A percentile compares a stretch with the other conserved stretches of the same genome.
Evolutionary conservation across 192 early-diverging fungal genomes (phyloP).

Genomic region (Funneliformis mosseae): DNA sequence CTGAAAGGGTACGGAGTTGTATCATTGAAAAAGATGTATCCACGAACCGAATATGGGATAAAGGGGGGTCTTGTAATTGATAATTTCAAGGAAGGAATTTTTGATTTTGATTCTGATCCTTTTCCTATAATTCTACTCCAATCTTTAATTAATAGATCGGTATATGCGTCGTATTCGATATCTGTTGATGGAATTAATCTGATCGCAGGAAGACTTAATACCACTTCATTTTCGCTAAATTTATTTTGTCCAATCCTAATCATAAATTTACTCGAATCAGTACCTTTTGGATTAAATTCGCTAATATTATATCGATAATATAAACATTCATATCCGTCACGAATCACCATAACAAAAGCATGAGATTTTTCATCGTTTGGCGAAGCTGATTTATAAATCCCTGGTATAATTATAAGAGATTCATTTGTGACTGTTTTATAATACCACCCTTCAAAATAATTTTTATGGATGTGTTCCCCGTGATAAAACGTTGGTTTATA

Average conservation of each 20-base stretch:
- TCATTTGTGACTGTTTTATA: conserved; percentile 42
- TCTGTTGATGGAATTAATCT: conserved; percentile 41
- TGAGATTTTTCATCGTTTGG: conserved; percentile 26
- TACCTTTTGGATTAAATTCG: conserved; percentile 37
- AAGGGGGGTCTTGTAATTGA: not conserved
- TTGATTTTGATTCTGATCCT: not conserved
- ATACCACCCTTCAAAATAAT: conserved; percentile 54
- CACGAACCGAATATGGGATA: conserved; percentile 10
- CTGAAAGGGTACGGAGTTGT: conserved; percentile 39
- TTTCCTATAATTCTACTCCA: not conserved
- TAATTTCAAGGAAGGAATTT: not conserved
- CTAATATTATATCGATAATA: conserved; percentile 47
- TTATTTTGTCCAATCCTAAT: conserved; percentile 30
- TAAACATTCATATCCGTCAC: conserved; percentile 23
- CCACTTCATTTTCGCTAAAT: conserved; percentile 44
- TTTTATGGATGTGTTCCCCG: conserved; percentile 36
- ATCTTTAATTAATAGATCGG: conserved; percentile 14
- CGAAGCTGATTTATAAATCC: conserved; percentile 37
- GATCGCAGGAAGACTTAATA: conserved; percentile 37
- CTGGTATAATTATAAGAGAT: conserved; percentile 46
- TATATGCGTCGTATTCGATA: conserved; percentile 39
- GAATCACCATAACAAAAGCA: conserved; percentile 47
- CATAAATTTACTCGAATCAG: not conserved
- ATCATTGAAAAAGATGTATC: conserved; percentile 29
- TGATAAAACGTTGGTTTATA: conserved; percentile 39